Evolutionary conservation across 192 early-diverging fungal species (phyloP).

Genomic region (Mortierella antarctica): DNA sequence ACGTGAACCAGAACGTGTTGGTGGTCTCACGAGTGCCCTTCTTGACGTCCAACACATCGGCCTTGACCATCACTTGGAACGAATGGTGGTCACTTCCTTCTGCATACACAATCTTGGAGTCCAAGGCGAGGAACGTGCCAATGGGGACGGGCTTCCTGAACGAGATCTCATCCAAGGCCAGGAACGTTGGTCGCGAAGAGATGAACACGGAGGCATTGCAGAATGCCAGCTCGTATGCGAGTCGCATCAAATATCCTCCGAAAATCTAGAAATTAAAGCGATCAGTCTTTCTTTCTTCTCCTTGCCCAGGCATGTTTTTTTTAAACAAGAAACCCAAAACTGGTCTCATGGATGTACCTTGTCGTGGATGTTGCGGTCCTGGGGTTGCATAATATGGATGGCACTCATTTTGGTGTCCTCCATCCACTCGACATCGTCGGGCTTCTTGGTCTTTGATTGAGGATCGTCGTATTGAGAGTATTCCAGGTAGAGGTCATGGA

Average conservation of each 20-base stretch:
- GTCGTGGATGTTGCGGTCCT: conserved; percentile 64
- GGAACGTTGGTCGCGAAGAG: conserved; percentile 63
- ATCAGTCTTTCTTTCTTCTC: conserved; percentile 57
- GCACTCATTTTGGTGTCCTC: conserved; percentile 79
- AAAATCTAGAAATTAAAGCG: conserved; percentile 67
- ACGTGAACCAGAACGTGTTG: conserved; percentile 92
- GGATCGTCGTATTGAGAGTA: conserved; percentile 70
- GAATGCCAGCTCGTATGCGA: conserved; percentile 88
- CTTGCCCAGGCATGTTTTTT: conserved; percentile 4
- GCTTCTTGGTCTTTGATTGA: conserved; percentile 41
- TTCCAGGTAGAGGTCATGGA: conserved; percentile 83
- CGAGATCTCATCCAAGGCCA: conserved; percentile 78
- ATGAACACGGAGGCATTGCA: conserved; percentile 79
- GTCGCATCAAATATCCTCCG: conserved; percentile 85
- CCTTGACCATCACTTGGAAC: conserved; percentile 77
- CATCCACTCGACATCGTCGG: conserved; percentile 74
- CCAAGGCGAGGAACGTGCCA: conserved; percentile 77
- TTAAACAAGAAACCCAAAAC: too few species aligned
- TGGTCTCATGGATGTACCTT: conserved; percentile 19
- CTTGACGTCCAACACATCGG: conserved; percentile 81
- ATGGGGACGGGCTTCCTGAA: conserved; percentile 89
- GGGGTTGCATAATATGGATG: conserved; percentile 74
- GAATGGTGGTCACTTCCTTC: conserved; percentile 62
- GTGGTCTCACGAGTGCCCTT: conserved; percentile 72
- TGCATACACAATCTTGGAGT: conserved; percentile 83